Conservation (phyloP, 495 filamentous ascomycete species). For the Penicillium angulare region DNA sequence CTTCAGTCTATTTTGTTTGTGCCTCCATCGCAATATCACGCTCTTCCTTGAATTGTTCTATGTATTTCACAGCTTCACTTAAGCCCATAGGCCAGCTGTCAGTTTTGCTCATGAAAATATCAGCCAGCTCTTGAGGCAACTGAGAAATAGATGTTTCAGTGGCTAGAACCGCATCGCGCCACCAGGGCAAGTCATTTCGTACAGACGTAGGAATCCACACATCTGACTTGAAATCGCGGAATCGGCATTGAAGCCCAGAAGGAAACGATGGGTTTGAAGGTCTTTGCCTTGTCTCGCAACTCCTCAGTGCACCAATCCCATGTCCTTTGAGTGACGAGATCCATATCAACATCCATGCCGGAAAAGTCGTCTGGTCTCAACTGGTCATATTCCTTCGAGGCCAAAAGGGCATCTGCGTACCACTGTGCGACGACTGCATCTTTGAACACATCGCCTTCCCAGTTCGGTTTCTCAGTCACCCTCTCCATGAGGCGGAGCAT, state of each 20-base stretch:
- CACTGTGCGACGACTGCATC: slow-evolving; percentile 4
- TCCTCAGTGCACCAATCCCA: slow-evolving; percentile 13
- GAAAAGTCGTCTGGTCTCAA: background rate
- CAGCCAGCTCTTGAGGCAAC: background rate
- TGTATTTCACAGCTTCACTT: background rate
- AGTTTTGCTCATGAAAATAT: background rate
- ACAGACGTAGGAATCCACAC: too few relatives aligned
- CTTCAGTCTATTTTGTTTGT: background rate
- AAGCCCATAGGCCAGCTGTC: background rate
- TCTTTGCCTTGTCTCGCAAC: slow-evolving; percentile 8
- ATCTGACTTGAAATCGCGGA: slow-evolving; percentile 6
- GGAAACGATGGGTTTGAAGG: slow-evolving; percentile 3
- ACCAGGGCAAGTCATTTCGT: slow-evolving; percentile 16
- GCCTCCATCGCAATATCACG: background rate
- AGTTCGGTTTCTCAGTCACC: slow-evolving; percentile 6
- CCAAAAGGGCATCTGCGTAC: slow-evolving; percentile 1
- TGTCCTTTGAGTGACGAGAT: background rate
- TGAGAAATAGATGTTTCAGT: background rate
- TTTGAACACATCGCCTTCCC: slow-evolving; percentile 6
- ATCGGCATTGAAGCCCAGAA: slow-evolving; percentile 7
- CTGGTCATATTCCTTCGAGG: background rate
- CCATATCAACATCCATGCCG: background rate
- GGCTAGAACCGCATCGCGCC: background rate
- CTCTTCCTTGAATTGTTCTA: background rate
- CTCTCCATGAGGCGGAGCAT: slow-evolving; percentile 9